These are phyloP conservation scores for Tuber brumale DNA, from an alignment of 495 filamentous ascomycete genomes.

Conservation along the genomic window DNA sequence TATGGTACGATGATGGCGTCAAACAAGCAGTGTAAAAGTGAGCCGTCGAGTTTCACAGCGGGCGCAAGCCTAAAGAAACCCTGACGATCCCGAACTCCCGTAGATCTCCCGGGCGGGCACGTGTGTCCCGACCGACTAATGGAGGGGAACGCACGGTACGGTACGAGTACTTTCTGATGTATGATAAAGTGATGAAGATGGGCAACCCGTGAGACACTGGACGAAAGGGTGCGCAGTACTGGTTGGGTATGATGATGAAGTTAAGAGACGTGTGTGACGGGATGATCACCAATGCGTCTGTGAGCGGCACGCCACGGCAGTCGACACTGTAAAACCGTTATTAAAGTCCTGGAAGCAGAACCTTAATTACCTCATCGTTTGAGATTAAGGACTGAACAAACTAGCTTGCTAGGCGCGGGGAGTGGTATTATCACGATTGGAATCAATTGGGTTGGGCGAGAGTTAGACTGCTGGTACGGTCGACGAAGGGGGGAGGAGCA, in stretches of 20 bases:
- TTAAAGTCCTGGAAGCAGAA: not conserved
- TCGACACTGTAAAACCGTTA: not conserved
- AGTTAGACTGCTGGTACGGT: not conserved
- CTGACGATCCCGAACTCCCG: not conserved
- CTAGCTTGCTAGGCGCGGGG: not conserved
- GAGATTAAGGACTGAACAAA: not conserved
- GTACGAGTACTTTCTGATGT: not conserved
- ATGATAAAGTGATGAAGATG: not conserved
- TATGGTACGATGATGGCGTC: not conserved
- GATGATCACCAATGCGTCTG: constrained; percentile 1
- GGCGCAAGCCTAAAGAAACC: not conserved
- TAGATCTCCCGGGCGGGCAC: not conserved
- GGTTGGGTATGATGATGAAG: not conserved
- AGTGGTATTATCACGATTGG: not conserved
- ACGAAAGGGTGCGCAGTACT: not conserved
- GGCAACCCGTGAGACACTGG: not conserved
- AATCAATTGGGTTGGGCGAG: not conserved
- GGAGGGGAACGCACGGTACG: not conserved
- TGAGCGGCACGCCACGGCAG: not conserved
- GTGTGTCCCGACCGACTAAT: not conserved
- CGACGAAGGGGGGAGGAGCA: not conserved
- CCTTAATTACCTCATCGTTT: constrained; percentile 1
- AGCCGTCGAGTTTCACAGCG: not conserved
- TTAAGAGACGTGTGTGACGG: not conserved
- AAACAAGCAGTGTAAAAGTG: not conserved